Evolutionary conservation across 148 eudicot genomes (phyloP).

Genomic region (Simmondsia chinensis): DNA sequence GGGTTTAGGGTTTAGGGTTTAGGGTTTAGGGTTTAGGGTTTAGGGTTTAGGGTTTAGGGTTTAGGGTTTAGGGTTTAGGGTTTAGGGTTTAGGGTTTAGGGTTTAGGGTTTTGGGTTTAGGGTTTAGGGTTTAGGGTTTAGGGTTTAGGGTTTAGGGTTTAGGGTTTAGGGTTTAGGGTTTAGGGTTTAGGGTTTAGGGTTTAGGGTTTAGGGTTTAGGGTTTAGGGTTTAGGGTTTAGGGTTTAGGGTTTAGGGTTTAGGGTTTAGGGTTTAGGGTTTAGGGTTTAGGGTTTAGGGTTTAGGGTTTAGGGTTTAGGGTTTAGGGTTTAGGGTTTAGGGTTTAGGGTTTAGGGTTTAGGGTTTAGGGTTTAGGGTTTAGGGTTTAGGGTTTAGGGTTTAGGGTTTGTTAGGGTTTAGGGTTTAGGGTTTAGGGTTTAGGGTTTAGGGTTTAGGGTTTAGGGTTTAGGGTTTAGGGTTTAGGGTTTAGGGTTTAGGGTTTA

Average conservation of each 20-base stretch:
- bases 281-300: constrained; percentile 8
- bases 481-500: constrained; percentile 1
- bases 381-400: constrained; percentile 1
- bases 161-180: no score
- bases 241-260: no score
- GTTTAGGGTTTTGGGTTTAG: no score
- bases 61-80: background rate
- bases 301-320: constrained; percentile 3
- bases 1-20: constrained; percentile 11
- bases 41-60: constrained; percentile 8
- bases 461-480: constrained; percentile 2
- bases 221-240: no score
- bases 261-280: constrained; percentile 7
- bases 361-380: background rate
- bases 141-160: no score
- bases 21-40: constrained; percentile 13
- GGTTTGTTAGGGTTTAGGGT: constrained; percentile 5
- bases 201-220: no score
- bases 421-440: constrained; percentile 8
- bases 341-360: background rate
- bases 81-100: no score
- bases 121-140: no score
- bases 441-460: constrained; percentile 7
- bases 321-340: constrained; percentile 1
- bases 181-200: no score